Evolutionary conservation across 148 eudicot genomes (phyloP).

Genomic region (Rhododendron mucronatum): DNA sequence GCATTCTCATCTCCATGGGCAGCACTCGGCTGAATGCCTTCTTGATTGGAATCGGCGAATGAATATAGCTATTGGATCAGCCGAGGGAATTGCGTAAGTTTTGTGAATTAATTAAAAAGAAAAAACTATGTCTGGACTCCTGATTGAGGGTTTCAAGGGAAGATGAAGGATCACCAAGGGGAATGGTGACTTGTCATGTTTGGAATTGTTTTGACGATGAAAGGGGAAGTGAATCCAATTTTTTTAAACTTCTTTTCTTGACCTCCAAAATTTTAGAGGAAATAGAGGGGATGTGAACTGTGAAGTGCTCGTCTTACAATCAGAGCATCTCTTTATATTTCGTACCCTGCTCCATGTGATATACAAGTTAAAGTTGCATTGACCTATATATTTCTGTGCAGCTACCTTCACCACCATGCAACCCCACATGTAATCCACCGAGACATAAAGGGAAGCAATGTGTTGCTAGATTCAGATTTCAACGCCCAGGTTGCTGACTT

Average conservation of each 20-base stretch:
- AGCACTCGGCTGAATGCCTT: constrained; percentile 72
- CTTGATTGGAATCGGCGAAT: constrained; percentile 83
- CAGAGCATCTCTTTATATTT: background rate
- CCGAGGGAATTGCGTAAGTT: constrained; percentile 84
- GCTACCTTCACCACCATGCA: constrained; percentile 82
- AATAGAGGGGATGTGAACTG: background rate
- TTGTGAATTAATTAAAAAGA: background rate
- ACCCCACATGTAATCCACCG: constrained; percentile 93
- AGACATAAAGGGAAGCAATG: constrained; percentile 90
- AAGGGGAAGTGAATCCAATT: background rate
- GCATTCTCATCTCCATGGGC: constrained; percentile 85
- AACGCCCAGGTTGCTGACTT: constrained; percentile 60
- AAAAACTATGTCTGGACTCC: background rate
- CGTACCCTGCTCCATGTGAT: background rate
- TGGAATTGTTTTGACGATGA: background rate
- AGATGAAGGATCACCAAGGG: background rate
- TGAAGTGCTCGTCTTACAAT: background rate
- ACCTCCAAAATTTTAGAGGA: background rate
- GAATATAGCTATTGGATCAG: constrained; percentile 81
- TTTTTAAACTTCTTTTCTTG: background rate
- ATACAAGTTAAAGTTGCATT: background rate
- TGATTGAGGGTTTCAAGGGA: background rate
- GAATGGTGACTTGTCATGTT: background rate
- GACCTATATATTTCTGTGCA: constrained; percentile 18
- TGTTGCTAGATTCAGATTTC: constrained; percentile 64